Percentiles rank a stretch among this genome's conserved stretches.
These are phyloP conservation scores for Phytophthora hybrid DNA, from an alignment of 352 stramenopile species.

Conservation along the genomic window DNA sequence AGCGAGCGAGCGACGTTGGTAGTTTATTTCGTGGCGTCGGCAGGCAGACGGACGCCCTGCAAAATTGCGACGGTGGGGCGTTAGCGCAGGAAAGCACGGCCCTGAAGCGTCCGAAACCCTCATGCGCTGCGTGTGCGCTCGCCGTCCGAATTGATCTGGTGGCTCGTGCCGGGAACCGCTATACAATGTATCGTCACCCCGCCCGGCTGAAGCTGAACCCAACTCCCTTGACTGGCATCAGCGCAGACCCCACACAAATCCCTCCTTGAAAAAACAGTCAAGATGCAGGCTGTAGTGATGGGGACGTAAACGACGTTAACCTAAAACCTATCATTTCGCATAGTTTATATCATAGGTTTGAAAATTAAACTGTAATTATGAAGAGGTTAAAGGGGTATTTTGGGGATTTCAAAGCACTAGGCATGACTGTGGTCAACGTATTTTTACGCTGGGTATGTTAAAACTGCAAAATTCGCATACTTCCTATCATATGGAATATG, in stretches of 20 bases:
- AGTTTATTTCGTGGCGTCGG: conserved; percentile 14
- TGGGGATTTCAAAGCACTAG: too few relatives aligned
- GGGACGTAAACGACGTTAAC: too few relatives aligned
- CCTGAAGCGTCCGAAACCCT: conserved; percentile 8
- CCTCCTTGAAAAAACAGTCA: conserved; percentile 3
- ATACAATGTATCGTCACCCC: conserved; percentile 12
- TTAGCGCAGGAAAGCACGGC: conserved; percentile 4
- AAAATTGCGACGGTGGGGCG: conserved; percentile 25
- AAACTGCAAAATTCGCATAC: too few relatives aligned
- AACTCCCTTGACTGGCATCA: conserved; percentile 11
- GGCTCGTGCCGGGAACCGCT: neutral
- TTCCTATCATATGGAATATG: too few relatives aligned
- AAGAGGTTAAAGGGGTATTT: too few relatives aligned
- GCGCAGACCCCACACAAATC: neutral
- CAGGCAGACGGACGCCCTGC: conserved; percentile 5
- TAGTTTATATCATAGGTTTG: too few relatives aligned
- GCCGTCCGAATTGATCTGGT: conserved; percentile 3
- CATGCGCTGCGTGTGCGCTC: neutral
- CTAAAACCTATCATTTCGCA: too few relatives aligned
- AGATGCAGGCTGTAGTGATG: conserved; percentile 23
- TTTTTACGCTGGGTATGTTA: too few relatives aligned
- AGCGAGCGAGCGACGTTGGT: neutral
- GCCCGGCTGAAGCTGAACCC: conserved; percentile 3
- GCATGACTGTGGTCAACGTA: too few relatives aligned
- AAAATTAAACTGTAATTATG: too few relatives aligned